A percentile compares a stretch with the other conserved stretches of the same genome.
Evolutionary conservation across 2,329 filamentous ascomycete species (phyloP).

Genomic region (Phialocephala sp.): DNA sequence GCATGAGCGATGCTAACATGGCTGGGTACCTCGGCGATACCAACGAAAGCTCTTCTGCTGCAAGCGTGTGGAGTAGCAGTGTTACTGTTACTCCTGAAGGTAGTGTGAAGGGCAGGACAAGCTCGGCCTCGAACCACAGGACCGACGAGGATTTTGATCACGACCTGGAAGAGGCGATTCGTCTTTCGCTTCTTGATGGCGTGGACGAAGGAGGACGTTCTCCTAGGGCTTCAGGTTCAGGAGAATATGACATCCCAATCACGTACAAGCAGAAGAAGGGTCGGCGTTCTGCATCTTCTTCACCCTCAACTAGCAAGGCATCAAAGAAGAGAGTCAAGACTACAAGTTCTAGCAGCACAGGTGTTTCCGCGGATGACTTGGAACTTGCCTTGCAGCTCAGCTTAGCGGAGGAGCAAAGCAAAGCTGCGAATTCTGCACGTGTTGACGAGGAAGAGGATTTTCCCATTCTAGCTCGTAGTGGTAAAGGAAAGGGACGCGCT

Average conservation of each 20-base stretch:
- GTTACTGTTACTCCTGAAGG: constrained; percentile 62
- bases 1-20: constrained; percentile 49
- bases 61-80: constrained; percentile 45
- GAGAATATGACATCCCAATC: constrained; percentile 58
- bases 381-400: constrained; percentile 66
- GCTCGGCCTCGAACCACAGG: constrained; percentile 35
- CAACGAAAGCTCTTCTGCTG: constrained; percentile 43
- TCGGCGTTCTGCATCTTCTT: constrained; percentile 47
- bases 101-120: constrained; percentile 50
- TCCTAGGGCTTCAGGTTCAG: constrained; percentile 51
- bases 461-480: constrained; percentile 46
- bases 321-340: constrained; percentile 29
- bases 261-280: constrained; percentile 53
- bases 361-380: constrained; percentile 55
- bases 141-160: constrained; percentile 58
- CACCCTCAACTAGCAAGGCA: constrained; percentile 44
- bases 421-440: constrained; percentile 38
- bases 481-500: constrained; percentile 50
- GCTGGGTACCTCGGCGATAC: constrained; percentile 57
- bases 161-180: constrained; percentile 68
- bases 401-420: constrained; percentile 57
- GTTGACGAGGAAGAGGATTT: constrained; percentile 46
- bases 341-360: constrained; percentile 16
- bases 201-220: constrained; percentile 54
- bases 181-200: constrained; percentile 63